phyloP scores from a whole-genome alignment of 768 basidiomycete genomes.

The Naganishia vaughanmartiniae region DNA sequence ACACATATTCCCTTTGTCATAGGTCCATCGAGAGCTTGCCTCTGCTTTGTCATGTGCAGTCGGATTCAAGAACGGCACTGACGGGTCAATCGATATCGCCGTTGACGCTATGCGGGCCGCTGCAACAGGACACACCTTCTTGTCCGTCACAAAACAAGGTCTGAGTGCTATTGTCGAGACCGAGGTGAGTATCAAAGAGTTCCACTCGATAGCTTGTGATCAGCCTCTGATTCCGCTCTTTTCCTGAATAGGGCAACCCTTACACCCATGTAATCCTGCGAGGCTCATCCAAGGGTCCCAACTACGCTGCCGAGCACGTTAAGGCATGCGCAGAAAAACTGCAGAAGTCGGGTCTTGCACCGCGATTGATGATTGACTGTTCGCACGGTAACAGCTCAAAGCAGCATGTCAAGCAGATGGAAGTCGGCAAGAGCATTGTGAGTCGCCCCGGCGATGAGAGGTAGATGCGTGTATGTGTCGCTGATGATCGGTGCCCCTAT shows the following conservation, averaged over 20 bases:
- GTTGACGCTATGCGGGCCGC: conserved; percentile 95
- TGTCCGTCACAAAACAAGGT: conserved; percentile 62
- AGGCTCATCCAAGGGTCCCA: conserved; percentile 86
- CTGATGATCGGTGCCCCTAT: conserved; percentile 31
- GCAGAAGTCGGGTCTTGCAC: conserved; percentile 69
- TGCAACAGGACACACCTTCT: conserved; percentile 90
- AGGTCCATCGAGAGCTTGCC: conserved; percentile 93
- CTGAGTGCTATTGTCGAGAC: conserved; percentile 96
- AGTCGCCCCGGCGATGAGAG: neutral
- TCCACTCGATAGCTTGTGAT: neutral
- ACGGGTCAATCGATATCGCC: conserved; percentile 80
- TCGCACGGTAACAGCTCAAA: conserved; percentile 81
- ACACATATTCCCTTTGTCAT: neutral
- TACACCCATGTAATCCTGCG: conserved; percentile 96
- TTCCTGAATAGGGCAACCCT: conserved; percentile 59
- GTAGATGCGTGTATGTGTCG: conserved; percentile 37
- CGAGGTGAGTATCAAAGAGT: conserved; percentile 27
- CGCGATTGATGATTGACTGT: conserved; percentile 89
- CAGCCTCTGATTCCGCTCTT: neutral
- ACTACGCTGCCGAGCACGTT: conserved; percentile 78
- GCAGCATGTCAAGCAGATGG: conserved; percentile 23
- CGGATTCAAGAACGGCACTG: conserved; percentile 96
- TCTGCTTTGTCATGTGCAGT: conserved; percentile 96
- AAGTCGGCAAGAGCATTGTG: conserved; percentile 13
- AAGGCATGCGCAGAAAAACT: conserved; percentile 71